Evolutionary conservation across 352 stramenopile genomes (phyloP).

Genomic region (Globisporangium recalcitrans): DNA sequence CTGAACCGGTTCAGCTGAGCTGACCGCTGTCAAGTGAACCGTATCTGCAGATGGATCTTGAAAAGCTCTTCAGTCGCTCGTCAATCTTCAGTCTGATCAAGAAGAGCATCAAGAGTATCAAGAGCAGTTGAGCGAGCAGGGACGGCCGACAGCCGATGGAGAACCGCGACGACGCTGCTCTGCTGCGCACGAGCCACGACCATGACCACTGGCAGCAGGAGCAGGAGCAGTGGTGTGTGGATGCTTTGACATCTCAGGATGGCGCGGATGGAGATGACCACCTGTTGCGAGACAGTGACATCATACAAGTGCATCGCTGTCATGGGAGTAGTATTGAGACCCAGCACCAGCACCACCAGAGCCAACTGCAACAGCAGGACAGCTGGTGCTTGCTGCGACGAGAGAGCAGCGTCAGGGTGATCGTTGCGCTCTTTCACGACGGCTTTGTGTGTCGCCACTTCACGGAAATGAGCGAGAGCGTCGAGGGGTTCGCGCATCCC

Average conservation of each 20-base stretch:
- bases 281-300: background rate
- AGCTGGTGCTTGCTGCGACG: background rate
- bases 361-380: background rate
- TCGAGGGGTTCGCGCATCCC: conserved; percentile 66
- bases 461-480: conserved; percentile 39
- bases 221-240: background rate
- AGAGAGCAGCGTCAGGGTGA: conserved; percentile 12
- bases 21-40: background rate
- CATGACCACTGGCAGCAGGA: background rate
- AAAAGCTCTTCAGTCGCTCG: conserved; percentile 5
- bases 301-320: background rate
- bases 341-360: background rate
- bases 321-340: background rate
- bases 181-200: background rate
- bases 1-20: conserved; percentile 1
- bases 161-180: background rate
- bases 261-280: background rate
- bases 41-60: conserved; percentile 8
- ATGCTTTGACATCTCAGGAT: background rate
- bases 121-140: background rate
- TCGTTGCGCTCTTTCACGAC: conserved; percentile 58
- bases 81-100: background rate
- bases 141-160: background rate
- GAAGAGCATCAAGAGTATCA: background rate
- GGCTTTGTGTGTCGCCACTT: conserved; percentile 66